These are phyloP conservation scores for Ascoidea asiatica DNA, from an alignment of 805 yeast species.

Conservation along the genomic window DNA sequence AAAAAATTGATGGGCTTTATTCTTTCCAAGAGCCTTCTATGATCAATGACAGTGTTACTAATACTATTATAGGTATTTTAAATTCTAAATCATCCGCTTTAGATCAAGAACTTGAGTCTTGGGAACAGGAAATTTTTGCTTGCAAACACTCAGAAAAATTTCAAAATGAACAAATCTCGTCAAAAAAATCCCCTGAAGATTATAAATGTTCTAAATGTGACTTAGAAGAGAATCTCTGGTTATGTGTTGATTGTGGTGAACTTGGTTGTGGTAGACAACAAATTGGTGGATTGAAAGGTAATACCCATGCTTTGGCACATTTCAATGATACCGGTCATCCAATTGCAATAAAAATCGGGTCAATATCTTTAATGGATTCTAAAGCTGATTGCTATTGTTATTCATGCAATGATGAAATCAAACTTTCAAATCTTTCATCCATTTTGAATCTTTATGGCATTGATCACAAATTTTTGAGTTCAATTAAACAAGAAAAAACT, in stretches of 20 bases:
- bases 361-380: conserved; percentile 54
- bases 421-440: conserved; percentile 42
- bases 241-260: conserved; percentile 84
- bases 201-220: conserved; percentile 45
- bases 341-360: conserved; percentile 83
- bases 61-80: conserved; percentile 6
- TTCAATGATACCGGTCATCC: conserved; percentile 42
- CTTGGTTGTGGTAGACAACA: conserved; percentile 92
- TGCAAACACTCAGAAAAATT: conserved; percentile 66
- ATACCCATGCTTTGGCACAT: conserved; percentile 80
- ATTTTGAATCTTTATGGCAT: conserved; percentile 53
- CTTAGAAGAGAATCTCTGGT: conserved; percentile 73
- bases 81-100: conserved; percentile 4
- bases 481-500: conserved; percentile 71
- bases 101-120: conserved; percentile 65
- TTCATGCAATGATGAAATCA: conserved; percentile 76
- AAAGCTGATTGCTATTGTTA: conserved; percentile 82
- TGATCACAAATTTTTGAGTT: conserved; percentile 29
- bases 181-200: conserved; percentile 18
- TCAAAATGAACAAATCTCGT: conserved; percentile 22
- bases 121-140: conserved; percentile 81
- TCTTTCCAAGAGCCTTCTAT: not conserved
- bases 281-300: conserved; percentile 89
- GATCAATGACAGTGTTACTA: conserved; percentile 3
- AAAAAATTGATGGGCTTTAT: not conserved